A percentile compares a stretch with the other conserved stretches of the same genome.
phyloP scores from a whole-genome alignment of 306 rosid species.

The Luffa acutangula region DNA sequence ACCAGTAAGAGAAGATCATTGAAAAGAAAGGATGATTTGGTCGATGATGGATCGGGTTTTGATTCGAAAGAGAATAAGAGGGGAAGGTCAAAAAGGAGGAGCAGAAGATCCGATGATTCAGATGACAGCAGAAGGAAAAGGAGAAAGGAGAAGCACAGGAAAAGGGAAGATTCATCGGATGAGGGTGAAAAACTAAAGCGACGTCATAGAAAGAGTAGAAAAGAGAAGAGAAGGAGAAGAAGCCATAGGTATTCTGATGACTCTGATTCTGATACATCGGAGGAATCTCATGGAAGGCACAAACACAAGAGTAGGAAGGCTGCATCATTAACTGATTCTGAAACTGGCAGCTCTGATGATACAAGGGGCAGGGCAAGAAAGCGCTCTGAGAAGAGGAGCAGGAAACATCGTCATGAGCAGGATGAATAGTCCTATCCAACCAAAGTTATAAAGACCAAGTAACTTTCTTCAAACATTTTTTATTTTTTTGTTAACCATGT shows the following conservation, averaged over 20 bases:
- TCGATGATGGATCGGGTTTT: constrained; percentile 34
- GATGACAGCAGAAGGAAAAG: constrained; percentile 53
- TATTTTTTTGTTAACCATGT: neutral
- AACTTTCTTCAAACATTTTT: neutral
- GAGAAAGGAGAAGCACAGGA: constrained; percentile 53
- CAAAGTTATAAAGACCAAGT: neutral
- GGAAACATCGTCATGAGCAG: constrained; percentile 29
- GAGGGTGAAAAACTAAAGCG: constrained; percentile 20
- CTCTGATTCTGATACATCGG: constrained; percentile 58
- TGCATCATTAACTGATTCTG: constrained; percentile 33
- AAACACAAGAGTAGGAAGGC: constrained; percentile 48
- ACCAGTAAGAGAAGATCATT: constrained; percentile 27
- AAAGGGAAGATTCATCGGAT: constrained; percentile 32
- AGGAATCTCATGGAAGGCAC: constrained; percentile 31
- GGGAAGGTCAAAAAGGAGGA: constrained; percentile 78
- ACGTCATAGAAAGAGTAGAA: constrained; percentile 32
- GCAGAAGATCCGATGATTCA: constrained; percentile 38
- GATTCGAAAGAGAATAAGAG: constrained; percentile 54
- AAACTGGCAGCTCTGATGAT: constrained; percentile 35
- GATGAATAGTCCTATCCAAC: constrained; percentile 24
- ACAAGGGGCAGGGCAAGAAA: constrained; percentile 49
- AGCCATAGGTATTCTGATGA: constrained; percentile 41
- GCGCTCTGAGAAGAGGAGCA: constrained; percentile 44
- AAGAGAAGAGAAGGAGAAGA: constrained; percentile 49
- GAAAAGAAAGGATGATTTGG: constrained; percentile 32